phyloP scores from a whole-genome alignment of 2,329 filamentous ascomycete genomes.

The Paecilomyces fulvus region DNA sequence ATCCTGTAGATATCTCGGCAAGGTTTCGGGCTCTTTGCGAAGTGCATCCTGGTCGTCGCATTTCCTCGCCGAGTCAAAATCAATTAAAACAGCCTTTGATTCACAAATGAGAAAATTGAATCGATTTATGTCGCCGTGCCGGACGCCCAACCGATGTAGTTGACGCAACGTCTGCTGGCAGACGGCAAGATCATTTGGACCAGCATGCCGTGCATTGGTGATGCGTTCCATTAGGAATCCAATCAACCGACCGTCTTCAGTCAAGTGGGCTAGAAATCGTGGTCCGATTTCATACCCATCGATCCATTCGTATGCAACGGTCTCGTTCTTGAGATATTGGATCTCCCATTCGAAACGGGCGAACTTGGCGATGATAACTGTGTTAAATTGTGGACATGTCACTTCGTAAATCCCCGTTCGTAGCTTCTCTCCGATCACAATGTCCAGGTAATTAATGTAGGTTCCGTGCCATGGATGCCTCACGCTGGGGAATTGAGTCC shows the following conservation, averaged over 20 bases:
- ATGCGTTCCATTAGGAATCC: slow-evolving; percentile 31
- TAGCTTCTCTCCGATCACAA: slow-evolving; percentile 13
- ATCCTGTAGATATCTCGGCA: slow-evolving; percentile 9
- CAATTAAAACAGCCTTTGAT: slow-evolving; percentile 16
- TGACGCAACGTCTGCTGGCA: slow-evolving; percentile 14
- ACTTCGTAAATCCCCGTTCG: slow-evolving; percentile 18
- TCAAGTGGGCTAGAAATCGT: slow-evolving; percentile 31
- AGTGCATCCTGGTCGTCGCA: slow-evolving; percentile 13
- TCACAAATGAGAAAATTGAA: slow-evolving; percentile 18
- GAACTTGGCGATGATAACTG: slow-evolving; percentile 26
- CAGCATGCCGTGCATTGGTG: slow-evolving; percentile 14
- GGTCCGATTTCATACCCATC: slow-evolving; percentile 26
- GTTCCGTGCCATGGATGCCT: slow-evolving; percentile 15
- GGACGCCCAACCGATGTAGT: slow-evolving; percentile 17
- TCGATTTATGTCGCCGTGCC: slow-evolving; percentile 20
- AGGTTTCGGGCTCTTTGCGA: slow-evolving; percentile 9
- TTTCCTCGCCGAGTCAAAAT: slow-evolving; percentile 19
- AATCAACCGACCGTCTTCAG: slow-evolving; percentile 31
- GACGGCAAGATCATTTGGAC: slow-evolving; percentile 10
- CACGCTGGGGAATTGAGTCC: slow-evolving; percentile 13
- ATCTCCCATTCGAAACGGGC: slow-evolving; percentile 33
- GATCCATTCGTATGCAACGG: slow-evolving; percentile 30
- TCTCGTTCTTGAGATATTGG: slow-evolving; percentile 28
- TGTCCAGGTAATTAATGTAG: slow-evolving; percentile 13
- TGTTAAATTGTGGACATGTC: slow-evolving; percentile 8